Evolutionary conservation across 176 grass and related monocot genomes (phyloP).

Genomic region (Rhipidocladum racemiflorum): DNA sequence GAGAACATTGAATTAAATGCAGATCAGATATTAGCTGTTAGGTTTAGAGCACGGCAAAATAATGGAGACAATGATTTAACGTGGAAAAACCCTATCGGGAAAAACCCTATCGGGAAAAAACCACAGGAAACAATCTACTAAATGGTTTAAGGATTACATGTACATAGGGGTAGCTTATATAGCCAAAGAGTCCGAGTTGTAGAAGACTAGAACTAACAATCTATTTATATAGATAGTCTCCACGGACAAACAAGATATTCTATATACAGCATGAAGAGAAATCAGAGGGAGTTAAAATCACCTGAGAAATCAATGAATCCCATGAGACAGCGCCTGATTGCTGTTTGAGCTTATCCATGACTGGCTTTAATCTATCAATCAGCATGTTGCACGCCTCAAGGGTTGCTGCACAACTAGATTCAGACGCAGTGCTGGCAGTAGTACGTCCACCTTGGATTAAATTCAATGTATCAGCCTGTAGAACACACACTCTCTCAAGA

Average conservation of each 20-base stretch:
- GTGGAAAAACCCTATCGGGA: too few species aligned
- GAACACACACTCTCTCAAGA: conserved; percentile 54
- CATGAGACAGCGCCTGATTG: conserved; percentile 46
- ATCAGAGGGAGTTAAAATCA: neutral
- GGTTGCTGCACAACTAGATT: conserved; percentile 64
- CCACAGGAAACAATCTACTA: too few species aligned
- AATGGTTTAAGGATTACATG: too few species aligned
- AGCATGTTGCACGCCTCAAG: conserved; percentile 57
- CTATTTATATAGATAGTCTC: too few species aligned
- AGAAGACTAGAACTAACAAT: too few species aligned
- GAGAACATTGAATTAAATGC: neutral
- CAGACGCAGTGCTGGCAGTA: conserved; percentile 55
- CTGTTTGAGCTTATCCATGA: conserved; percentile 43
- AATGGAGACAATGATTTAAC: too few species aligned
- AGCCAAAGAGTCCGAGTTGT: too few species aligned
- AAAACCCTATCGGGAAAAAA: too few species aligned
- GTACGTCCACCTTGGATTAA: conserved; percentile 66
- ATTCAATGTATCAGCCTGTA: conserved; percentile 71
- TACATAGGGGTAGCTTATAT: too few species aligned
- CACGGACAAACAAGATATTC: neutral
- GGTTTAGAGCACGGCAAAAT: too few species aligned
- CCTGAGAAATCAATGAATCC: conserved; percentile 61
- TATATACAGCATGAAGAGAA: neutral
- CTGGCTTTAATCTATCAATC: conserved; percentile 49
- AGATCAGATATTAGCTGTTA: neutral